Base-by-base conservation (phyloP, 1,139 yeast genomes). In the Debaryomyces fabryi region DNA sequence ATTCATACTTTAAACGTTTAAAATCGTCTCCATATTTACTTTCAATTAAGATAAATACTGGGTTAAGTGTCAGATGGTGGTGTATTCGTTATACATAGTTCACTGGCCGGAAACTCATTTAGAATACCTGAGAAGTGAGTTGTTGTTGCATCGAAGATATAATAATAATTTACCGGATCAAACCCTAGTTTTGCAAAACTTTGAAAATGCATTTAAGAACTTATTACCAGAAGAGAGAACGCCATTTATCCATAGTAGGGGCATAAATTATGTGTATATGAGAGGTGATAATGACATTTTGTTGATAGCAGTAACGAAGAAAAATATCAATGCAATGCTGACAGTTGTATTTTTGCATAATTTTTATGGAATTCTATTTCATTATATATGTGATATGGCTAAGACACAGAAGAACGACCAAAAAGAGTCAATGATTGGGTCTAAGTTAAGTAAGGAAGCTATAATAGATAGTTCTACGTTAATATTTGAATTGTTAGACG, bases 401-500 rank as follows among this genome's bases (percentile, higher is more conserved):
- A 33, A 35, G 12, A 18, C 21, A 15, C 38, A 43, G 6, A n/a
- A 32, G 12, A 38, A 21, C 6, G 8, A 29, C 12, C 32, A 21
- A 25, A 20, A 18, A 15, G 40, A n/a, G 35, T 27, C 3, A 18
- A 25, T 4, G 15, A 27, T 18, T 35, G 39, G 27, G 16, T 15
- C 43, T 5, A 33, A 39, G 20, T 52, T 67, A 25, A 64, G 67
- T 46, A 63, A 63, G 41, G 79, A 76, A 41, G 51, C 62, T 4
- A 63, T 76, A 3, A 53, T 67, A n/a, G 81, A 76, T 50, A 76
- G 75, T 52, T 62, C 68, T 43, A 68, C 67, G 45, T 60, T 76
- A 39, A 65, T 76, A 9, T 71, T 69, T 47, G 81, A 76, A 53
- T 58, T 76, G 4, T 54, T 76, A 21, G 81, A 76, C 49, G 81